Conservation (phyloP, 2,329 filamentous ascomycete species). For the Paraphoma sp. region DNA sequence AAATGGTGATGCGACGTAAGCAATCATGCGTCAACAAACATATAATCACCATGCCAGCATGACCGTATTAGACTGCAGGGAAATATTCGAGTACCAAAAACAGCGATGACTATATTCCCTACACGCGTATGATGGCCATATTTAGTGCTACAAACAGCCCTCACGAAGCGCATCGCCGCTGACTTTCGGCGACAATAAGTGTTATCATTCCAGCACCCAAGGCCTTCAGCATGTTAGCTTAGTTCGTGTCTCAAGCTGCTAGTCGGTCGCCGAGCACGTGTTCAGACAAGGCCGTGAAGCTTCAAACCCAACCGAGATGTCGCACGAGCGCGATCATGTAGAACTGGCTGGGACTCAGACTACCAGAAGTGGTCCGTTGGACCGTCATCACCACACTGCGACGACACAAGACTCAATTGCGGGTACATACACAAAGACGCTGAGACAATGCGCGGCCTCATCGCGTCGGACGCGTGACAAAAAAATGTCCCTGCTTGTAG, state of each 20-base stretch:
- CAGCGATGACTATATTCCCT: too few relatives aligned
- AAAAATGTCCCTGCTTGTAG: slow-evolving; percentile 67
- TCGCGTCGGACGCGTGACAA: slow-evolving; percentile 36
- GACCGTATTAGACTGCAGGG: too few relatives aligned
- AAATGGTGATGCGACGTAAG: too few relatives aligned
- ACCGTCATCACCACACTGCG: slow-evolving; percentile 42
- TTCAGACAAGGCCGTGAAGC: slow-evolving; percentile 48
- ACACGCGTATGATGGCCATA: too few relatives aligned
- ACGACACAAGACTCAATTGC: slow-evolving; percentile 16
- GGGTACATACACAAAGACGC: slow-evolving; percentile 24
- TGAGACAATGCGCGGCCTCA: slow-evolving; percentile 16
- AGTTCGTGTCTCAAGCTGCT: background rate
- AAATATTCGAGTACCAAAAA: too few relatives aligned
- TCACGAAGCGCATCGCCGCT: too few relatives aligned
- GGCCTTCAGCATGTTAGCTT: background rate
- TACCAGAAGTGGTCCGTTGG: slow-evolving; percentile 48
- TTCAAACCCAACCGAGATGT: slow-evolving; percentile 45
- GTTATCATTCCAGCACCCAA: background rate
- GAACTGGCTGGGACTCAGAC: slow-evolving; percentile 46
- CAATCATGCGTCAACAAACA: too few relatives aligned
- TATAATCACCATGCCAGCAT: too few relatives aligned
- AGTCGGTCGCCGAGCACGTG: background rate
- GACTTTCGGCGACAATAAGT: too few relatives aligned
- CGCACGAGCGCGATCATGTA: slow-evolving; percentile 36
- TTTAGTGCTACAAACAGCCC: too few relatives aligned